These are phyloP conservation scores for Penicillium sp. DNA, from an alignment of 2,329 filamentous ascomycete genomes.

Conservation along the genomic window DNA sequence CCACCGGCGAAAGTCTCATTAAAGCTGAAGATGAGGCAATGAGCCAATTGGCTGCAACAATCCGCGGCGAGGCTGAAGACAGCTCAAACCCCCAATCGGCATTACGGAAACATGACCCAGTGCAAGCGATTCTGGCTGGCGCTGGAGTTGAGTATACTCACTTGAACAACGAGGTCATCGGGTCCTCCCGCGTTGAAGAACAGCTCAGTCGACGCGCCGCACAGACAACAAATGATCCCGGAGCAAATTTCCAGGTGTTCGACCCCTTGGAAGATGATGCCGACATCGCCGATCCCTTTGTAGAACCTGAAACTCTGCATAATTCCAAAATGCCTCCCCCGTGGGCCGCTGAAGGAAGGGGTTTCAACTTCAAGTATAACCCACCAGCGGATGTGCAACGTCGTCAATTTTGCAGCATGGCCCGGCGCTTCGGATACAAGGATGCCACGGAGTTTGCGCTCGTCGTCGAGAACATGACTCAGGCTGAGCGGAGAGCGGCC, in stretches of 20 bases:
- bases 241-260: constrained; percentile 38
- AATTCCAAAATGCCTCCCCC: constrained; percentile 9
- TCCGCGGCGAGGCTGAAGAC: constrained; percentile 45
- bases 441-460: constrained; percentile 82
- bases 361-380: constrained; percentile 61
- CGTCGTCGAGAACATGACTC: constrained; percentile 85
- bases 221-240: constrained; percentile 32
- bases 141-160: constrained; percentile 95
- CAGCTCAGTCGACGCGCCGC: constrained; percentile 75
- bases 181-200: constrained; percentile 87
- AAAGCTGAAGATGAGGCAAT: constrained; percentile 66
- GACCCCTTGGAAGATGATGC: constrained; percentile 20
- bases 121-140: constrained; percentile 83
- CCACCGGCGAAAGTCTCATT: constrained; percentile 41
- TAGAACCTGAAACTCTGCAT: constrained; percentile 11
- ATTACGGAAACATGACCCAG: constrained; percentile 63
- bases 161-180: constrained; percentile 92
- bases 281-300: constrained; percentile 1
- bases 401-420: constrained; percentile 90
- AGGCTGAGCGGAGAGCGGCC: constrained; percentile 73
- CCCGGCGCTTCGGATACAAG: constrained; percentile 70
- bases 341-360: constrained; percentile 37
- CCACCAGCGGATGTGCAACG: constrained; percentile 71
- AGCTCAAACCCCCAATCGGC: constrained; percentile 15
- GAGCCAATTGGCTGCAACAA: constrained; percentile 67